Base-by-base conservation (phyloP, 805 yeast genomes). In the Nakazawaea laoshanensis region DNA sequence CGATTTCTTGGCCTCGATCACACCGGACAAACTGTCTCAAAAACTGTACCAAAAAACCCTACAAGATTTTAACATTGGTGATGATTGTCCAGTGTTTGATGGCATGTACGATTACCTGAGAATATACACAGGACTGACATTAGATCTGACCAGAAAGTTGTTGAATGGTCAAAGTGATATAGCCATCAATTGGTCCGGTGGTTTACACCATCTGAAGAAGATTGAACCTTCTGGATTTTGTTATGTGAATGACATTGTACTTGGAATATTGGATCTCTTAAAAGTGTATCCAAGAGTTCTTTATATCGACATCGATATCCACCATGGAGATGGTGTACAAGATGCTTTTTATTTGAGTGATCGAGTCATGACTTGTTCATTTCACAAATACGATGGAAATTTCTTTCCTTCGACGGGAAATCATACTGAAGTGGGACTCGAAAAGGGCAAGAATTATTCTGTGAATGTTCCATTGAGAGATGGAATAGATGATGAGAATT, bases 331-430 rank as follows among this genome's bases (percentile, higher is more conserved):
- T 57, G 97, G 97, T 43, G 97, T 89, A 13, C 95, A 89, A 55
- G 97, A 89, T 56, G 96, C 96, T 1, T 89, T 89, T 50, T 84
- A 89, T 59, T 74, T 92, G 12, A 84, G 96, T 2, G 97, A 88
- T 55, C 64, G 97, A 39, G 97, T 88, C 29, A 87, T 88, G 96
- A 88, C 96, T 1, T 88, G 88, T 45, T 81, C 94, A 8, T 88
- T 88, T 67, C 97, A 88, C 65, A 89, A 87, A 58, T 89, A 79
- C 55, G 74, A 73, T 46, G 97, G 97, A 14, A 92, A 86, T 55
- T 89, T 86, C 52, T 89, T 89, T 68, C 98, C 98, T 3, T 96
- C 96, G 10, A 89, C 98, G 0, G 98, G 98, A 17, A 83, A 84
- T 45, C 70, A 87, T 32, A 84, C 88, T 47, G 98, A 89, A 49